Evolutionary conservation across 768 basidiomycete genomes (phyloP).

Genomic region (Psilocybe subaeruginosa): DNA sequence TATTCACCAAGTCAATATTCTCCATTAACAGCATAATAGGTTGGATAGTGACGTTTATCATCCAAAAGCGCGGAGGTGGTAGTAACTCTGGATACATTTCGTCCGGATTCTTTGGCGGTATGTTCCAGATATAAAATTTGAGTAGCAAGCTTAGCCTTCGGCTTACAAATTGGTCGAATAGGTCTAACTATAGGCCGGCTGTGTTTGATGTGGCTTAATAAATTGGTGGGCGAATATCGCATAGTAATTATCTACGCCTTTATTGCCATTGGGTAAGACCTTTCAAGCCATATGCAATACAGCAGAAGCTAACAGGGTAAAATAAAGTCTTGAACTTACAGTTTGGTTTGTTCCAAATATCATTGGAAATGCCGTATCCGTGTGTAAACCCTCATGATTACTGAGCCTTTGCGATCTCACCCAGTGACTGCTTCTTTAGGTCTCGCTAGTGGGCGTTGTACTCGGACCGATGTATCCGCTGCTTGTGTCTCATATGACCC

Average conservation of each 20-base stretch:
- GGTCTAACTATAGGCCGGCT: slow-evolving; percentile 61
- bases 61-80: slow-evolving; percentile 36
- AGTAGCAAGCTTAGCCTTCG: neutral
- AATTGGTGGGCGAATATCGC: slow-evolving; percentile 54
- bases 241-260: slow-evolving; percentile 53
- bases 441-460: slow-evolving; percentile 66
- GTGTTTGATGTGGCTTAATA: slow-evolving; percentile 58
- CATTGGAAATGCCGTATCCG: slow-evolving; percentile 65
- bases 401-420: neutral
- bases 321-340: slow-evolving; percentile 59
- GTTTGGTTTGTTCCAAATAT: slow-evolving; percentile 76
- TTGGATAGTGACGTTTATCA: slow-evolving; percentile 68
- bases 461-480: slow-evolving; percentile 78
- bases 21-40: slow-evolving; percentile 32
- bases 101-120: slow-evolving; percentile 54
- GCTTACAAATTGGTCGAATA: slow-evolving; percentile 19
- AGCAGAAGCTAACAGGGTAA: too few species aligned
- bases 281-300: too few species aligned
- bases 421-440: slow-evolving; percentile 7
- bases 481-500: slow-evolving; percentile 66
- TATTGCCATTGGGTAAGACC: slow-evolving; percentile 49
- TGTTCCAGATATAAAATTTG: neutral
- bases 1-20: neutral
- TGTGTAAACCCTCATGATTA: neutral
- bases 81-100: slow-evolving; percentile 52